Conservation (phyloP, 306 rosid genomes). For the Quercus dentata region DNA sequence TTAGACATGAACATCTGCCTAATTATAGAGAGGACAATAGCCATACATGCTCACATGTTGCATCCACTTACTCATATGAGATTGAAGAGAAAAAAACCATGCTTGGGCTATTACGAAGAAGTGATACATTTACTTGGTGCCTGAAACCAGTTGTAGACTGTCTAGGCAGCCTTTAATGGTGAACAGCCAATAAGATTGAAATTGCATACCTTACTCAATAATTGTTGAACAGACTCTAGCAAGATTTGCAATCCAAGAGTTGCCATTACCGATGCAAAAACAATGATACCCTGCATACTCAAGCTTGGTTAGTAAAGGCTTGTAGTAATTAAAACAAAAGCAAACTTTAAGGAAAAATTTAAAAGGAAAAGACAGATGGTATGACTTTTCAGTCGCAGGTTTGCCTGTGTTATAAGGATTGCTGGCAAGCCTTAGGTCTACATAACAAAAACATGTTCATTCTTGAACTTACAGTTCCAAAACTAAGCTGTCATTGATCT, state of each 20-base stretch:
- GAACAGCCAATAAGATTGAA: not conserved
- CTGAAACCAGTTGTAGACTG: not conserved
- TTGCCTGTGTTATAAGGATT: too few relatives aligned
- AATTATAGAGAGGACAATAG: not conserved
- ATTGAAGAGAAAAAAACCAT: too few relatives aligned
- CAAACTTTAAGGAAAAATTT: not conserved
- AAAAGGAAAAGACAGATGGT: not conserved
- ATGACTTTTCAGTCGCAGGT: not conserved
- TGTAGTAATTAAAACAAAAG: not conserved
- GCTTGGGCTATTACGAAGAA: too few relatives aligned
- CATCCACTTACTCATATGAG: too few relatives aligned
- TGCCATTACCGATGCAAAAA: conserved; percentile 90
- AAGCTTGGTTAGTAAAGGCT: conserved; percentile 9
- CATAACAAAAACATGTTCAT: not conserved
- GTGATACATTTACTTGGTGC: not conserved
- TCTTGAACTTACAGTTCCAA: not conserved
- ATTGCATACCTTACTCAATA: conserved; percentile 35
- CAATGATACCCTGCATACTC: conserved; percentile 71
- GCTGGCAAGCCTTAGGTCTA: too few relatives aligned
- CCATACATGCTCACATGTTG: not conserved
- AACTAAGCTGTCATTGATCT: not conserved
- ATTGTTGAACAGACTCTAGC: conserved; percentile 56
- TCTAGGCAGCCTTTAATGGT: not conserved
- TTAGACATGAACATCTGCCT: not conserved
- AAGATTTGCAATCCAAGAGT: conserved; percentile 75